Evolutionary conservation across 352 stramenopile genomes (phyloP).

Genomic region (Globisporangium ultimum): DNA sequence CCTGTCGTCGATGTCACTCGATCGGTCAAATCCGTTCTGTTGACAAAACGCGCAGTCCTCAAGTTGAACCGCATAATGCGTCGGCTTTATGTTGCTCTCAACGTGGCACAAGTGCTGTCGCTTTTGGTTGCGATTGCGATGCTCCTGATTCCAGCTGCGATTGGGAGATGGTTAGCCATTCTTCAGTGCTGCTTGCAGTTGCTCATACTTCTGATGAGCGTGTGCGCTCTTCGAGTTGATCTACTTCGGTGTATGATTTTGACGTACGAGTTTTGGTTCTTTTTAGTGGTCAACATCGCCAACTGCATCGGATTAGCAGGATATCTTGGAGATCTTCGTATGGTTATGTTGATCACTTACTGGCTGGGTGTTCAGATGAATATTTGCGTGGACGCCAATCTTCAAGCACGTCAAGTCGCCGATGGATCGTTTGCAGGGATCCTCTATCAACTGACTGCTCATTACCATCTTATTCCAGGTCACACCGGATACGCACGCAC

Average conservation of each 20-base stretch:
- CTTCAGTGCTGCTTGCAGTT: too few species aligned
- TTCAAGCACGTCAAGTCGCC: background rate
- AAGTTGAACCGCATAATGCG: background rate
- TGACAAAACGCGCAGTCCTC: background rate
- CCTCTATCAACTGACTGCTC: conserved; percentile 3
- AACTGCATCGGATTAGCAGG: conserved; percentile 5
- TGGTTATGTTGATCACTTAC: background rate
- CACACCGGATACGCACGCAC: conserved; percentile 1
- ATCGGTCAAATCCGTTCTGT: conserved; percentile 6
- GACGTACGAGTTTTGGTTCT: conserved; percentile 45
- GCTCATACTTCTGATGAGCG: too few species aligned
- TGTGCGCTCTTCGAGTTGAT: conserved; percentile 8
- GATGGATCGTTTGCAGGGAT: background rate
- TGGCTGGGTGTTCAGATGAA: background rate
- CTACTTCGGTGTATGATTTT: conserved; percentile 19
- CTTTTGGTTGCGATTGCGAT: background rate
- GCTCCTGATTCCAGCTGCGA: background rate
- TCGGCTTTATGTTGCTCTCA: background rate
- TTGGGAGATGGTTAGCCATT: conserved; percentile 4
- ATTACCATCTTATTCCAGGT: conserved; percentile 1
- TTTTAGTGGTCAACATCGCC: conserved; percentile 15
- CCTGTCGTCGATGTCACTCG: background rate
- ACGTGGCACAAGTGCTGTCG: too few species aligned
- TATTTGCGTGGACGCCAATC: conserved; percentile 8
- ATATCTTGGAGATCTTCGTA: conserved; percentile 4